A percentile compares a stretch with the other conserved stretches of the same genome.
Conservation (phyloP, 805 yeast species). For the Pichia occidentalis region DNA sequence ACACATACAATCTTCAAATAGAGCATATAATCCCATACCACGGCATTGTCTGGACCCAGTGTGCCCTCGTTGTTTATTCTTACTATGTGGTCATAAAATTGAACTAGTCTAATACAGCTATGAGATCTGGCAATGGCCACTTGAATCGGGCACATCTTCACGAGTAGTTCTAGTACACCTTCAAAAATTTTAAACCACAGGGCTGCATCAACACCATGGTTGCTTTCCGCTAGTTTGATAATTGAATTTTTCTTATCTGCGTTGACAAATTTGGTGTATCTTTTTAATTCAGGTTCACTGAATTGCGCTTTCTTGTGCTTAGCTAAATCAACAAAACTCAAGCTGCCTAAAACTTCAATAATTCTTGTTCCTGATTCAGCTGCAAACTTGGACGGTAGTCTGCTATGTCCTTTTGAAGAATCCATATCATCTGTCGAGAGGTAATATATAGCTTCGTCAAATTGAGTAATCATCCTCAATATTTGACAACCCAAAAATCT, state of each 20-base stretch:
- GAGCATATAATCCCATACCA: conserved; percentile 44
- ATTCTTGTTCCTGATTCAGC: conserved; percentile 74
- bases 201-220: conserved; percentile 91
- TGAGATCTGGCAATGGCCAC: conserved; percentile 89
- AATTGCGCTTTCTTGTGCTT: conserved; percentile 42
- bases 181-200: conserved; percentile 93
- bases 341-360: conserved; percentile 67
- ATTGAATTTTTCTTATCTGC: conserved; percentile 59
- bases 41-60: conserved; percentile 21
- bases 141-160: conserved; percentile 81
- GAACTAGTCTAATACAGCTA: conserved; percentile 83
- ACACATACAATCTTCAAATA: conserved; percentile 88
- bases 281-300: conserved; percentile 71
- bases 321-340: conserved; percentile 61
- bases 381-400: conserved; percentile 63
- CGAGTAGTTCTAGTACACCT: conserved; percentile 59
- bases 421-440: conserved; percentile 21
- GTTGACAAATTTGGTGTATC: conserved; percentile 56
- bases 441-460: conserved; percentile 75
- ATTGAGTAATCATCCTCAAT: conserved; percentile 70
- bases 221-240: conserved; percentile 79
- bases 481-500: conserved; percentile 73
- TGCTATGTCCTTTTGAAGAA: conserved; percentile 35
- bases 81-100: conserved; percentile 65
- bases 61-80: conserved; percentile 42